These are phyloP conservation scores for Debaryomycetaceae sp. DNA, from an alignment of 1,139 yeast species.

Conservation along the genomic window DNA sequence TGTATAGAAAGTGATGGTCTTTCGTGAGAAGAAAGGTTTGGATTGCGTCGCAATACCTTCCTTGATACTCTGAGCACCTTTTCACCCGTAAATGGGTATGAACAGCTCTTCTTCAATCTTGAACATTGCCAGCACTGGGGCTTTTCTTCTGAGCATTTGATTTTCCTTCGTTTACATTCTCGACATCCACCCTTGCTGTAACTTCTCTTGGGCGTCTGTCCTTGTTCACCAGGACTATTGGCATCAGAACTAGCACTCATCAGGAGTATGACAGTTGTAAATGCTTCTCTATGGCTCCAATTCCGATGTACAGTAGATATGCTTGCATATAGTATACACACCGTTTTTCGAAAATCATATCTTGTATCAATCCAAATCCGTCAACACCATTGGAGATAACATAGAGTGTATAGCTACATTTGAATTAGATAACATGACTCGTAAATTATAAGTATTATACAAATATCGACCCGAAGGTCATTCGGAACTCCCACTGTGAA, in stretches of 20 bases:
- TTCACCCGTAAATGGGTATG: conserved; percentile 33
- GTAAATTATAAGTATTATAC: not conserved
- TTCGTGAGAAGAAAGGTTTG: not conserved
- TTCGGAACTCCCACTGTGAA: too few relatives aligned
- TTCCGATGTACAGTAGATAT: too few relatives aligned
- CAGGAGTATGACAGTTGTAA: too few relatives aligned
- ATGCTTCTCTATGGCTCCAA: too few relatives aligned
- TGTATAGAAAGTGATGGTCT: not conserved
- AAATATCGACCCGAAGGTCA: too few relatives aligned
- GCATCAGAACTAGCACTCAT: not conserved
- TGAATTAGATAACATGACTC: not conserved
- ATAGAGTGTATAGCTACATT: not conserved
- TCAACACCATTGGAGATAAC: too few relatives aligned
- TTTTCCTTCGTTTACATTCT: conserved; percentile 41
- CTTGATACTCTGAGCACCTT: conserved; percentile 27
- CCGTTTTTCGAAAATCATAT: too few relatives aligned
- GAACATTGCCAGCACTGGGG: conserved; percentile 52
- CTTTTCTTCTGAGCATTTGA: conserved; percentile 57
- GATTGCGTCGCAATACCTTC: conserved; percentile 9
- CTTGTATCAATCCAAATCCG: too few relatives aligned
- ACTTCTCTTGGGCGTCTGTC: conserved; percentile 11
- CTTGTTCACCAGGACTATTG: not conserved
- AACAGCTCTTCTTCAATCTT: conserved; percentile 30
- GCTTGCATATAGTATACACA: too few relatives aligned
- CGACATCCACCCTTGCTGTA: conserved; percentile 39